Conservation (phyloP, 768 basidiomycete species). For the Xanthoconium stramineum region DNA sequence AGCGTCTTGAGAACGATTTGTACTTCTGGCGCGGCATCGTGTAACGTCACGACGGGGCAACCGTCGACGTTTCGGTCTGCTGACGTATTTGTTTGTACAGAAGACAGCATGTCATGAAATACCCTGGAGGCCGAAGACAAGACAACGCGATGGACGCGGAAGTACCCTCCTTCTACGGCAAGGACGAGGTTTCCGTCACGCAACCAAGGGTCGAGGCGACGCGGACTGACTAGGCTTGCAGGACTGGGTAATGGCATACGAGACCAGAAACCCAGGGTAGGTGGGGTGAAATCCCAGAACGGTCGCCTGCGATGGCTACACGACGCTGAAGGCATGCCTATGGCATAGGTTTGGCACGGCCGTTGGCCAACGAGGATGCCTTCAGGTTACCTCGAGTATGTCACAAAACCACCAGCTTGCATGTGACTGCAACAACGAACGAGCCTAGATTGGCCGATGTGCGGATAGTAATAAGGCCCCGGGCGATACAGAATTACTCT, state of each 20-base stretch:
- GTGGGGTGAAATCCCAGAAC: constrained; percentile 15
- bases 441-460: neutral
- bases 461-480: neutral
- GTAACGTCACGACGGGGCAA: constrained; percentile 21
- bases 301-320: constrained; percentile 10
- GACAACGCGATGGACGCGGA: constrained; percentile 20
- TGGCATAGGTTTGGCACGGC: constrained; percentile 27
- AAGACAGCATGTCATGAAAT: constrained; percentile 19
- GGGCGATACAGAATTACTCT: too few species aligned
- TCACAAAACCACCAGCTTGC: constrained; percentile 13
- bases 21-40: constrained; percentile 20
- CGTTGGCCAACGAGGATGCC: constrained; percentile 27
- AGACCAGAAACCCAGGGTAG: constrained; percentile 13
- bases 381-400: constrained; percentile 20
- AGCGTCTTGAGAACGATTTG: constrained; percentile 26
- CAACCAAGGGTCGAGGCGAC: constrained; percentile 25
- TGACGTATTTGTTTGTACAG: constrained; percentile 6
- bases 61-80: constrained; percentile 19
- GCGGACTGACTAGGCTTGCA: constrained; percentile 9
- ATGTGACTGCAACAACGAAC: constrained; percentile 5
- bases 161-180: constrained; percentile 18
- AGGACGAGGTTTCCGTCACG: constrained; percentile 24
- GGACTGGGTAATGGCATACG: constrained; percentile 20
- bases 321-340: constrained; percentile 11
- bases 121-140: constrained; percentile 23